Conservation (phyloP, 805 yeast genomes). For the Metschnikowia sp. region DNA sequence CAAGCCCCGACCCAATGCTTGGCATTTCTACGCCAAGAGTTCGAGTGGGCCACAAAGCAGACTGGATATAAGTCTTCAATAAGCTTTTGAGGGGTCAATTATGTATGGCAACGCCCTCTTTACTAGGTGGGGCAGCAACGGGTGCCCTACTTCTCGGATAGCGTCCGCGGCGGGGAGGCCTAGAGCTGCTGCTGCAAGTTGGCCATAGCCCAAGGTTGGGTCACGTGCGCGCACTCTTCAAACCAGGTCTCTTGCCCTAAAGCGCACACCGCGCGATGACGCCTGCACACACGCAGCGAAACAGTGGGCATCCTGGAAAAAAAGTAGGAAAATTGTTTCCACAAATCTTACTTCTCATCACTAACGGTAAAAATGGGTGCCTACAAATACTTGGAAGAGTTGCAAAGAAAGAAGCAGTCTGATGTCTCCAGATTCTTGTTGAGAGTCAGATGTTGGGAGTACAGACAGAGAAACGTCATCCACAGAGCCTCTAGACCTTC, state of each 20-base stretch:
- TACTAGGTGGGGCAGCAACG: too few relatives aligned
- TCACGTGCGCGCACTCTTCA: background rate
- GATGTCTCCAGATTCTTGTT: constrained; percentile 98
- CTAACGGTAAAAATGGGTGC: constrained; percentile 78
- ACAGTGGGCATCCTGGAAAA: constrained; percentile 3
- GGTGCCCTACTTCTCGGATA: too few relatives aligned
- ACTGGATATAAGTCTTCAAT: too few relatives aligned
- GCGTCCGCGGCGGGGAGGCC: too few relatives aligned
- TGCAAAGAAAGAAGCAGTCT: constrained; percentile 99
- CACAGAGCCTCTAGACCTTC: constrained; percentile 99
- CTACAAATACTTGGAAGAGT: constrained; percentile 98
- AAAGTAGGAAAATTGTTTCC: background rate
- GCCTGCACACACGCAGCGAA: constrained; percentile 1
- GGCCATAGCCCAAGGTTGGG: too few relatives aligned
- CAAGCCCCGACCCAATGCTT: too few relatives aligned
- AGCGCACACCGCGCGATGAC: background rate
- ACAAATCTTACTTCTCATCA: background rate
- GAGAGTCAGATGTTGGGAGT: constrained; percentile 99
- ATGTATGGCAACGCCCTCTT: too few relatives aligned
- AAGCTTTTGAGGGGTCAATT: too few relatives aligned
- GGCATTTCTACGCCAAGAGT: too few relatives aligned
- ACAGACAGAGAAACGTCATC: constrained; percentile 97
- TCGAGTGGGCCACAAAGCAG: too few relatives aligned
- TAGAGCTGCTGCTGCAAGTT: too few relatives aligned
- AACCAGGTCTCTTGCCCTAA: background rate